Percentiles rank a stretch among this genome's conserved stretches.
phyloP scores from a whole-genome alignment of 2,329 filamentous ascomycete genomes.

The Pezicula neosporulosa region DNA sequence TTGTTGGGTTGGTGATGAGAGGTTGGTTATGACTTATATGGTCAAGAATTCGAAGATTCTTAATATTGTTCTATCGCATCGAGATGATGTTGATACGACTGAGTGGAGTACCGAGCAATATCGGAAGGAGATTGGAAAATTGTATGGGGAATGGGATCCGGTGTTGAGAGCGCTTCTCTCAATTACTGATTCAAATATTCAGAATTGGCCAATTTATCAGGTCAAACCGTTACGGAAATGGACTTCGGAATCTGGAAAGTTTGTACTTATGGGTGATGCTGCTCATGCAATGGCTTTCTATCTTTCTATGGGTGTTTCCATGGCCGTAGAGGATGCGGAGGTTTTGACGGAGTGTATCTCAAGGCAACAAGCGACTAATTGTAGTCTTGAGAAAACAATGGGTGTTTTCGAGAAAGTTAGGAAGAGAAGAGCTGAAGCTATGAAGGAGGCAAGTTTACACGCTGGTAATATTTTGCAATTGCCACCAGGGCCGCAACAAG shows the following conservation, averaged over 20 bases:
- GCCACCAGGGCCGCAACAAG: background rate
- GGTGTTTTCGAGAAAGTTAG: background rate
- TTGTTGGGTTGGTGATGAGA: background rate
- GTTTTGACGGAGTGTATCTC: background rate
- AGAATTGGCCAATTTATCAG: background rate
- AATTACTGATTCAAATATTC: background rate
- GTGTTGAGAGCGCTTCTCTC: background rate
- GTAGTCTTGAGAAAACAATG: background rate
- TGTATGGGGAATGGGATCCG: background rate
- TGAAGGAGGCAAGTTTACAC: background rate
- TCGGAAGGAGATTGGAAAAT: background rate
- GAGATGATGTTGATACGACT: background rate
- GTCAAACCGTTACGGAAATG: background rate
- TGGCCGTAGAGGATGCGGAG: background rate
- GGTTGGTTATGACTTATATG: background rate
- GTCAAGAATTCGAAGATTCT: background rate
- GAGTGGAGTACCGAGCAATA: background rate
- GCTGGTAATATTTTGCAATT: background rate
- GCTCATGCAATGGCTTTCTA: conserved; percentile 5
- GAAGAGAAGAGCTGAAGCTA: background rate
- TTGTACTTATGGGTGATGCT: background rate
- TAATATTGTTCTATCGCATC: background rate
- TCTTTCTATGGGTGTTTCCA: background rate
- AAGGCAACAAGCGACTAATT: background rate
- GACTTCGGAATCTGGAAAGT: background rate